phyloP scores from a whole-genome alignment of 75 land plant genomes.

The Pinus taeda region DNA sequence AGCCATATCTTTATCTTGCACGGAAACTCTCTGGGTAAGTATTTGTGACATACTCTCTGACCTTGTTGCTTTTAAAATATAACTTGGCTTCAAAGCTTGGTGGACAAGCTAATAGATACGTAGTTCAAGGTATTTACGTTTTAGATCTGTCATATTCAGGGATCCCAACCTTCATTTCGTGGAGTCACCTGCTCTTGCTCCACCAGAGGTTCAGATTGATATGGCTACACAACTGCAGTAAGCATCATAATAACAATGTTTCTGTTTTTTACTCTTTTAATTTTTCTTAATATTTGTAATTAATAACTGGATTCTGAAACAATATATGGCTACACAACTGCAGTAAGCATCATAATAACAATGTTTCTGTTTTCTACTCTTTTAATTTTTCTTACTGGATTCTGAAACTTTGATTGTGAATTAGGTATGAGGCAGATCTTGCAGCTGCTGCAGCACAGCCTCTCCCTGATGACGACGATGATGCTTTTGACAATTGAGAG shows the following conservation, averaged over 20 bases:
- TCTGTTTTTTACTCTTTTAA: too few species aligned
- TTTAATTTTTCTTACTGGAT: background rate
- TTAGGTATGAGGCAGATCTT: constrained; percentile 66
- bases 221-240: constrained; percentile 23
- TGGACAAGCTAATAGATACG: too few species aligned
- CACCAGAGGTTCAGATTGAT: constrained; percentile 40
- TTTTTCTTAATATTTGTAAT: background rate
- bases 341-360: constrained; percentile 16
- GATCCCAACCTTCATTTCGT: constrained; percentile 41
- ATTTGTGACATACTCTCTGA: too few species aligned
- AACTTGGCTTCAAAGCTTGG: too few species aligned
- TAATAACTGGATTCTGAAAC: background rate
- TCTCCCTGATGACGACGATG: constrained; percentile 73
- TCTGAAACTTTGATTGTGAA: background rate
- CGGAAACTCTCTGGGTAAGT: constrained; percentile 26
- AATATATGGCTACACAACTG: constrained; percentile 18
- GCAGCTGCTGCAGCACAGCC: constrained; percentile 54
- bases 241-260: background rate
- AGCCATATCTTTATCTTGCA: constrained; percentile 28
- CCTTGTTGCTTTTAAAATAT: too few species aligned
- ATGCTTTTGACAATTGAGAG: too few species aligned
- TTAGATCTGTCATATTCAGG: constrained; percentile 10
- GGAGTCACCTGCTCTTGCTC: constrained; percentile 40
- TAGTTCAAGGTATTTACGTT: too few species aligned
- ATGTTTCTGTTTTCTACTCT: too few species aligned